Conservation (phyloP, 371 early-diverging fungal species). For the Nosema muscidifuracis region DNA sequence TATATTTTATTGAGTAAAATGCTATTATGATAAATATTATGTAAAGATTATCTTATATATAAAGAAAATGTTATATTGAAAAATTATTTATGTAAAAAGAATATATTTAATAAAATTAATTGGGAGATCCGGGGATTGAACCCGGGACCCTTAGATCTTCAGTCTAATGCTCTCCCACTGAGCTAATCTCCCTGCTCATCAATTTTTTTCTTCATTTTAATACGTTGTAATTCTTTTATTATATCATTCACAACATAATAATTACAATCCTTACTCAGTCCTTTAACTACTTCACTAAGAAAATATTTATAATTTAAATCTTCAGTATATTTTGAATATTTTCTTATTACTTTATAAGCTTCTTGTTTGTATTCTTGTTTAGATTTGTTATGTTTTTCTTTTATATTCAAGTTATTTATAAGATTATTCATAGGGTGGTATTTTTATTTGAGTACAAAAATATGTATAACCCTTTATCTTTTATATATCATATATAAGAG, state of each 20-base stretch:
- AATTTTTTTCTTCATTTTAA: background rate
- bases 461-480: no score
- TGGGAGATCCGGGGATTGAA: slow-evolving; percentile 59
- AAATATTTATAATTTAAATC: slow-evolving; percentile 4
- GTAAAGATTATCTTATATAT: no score
- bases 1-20: no score
- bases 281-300: background rate
- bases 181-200: slow-evolving; percentile 49
- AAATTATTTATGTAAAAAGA: no score
- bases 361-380: slow-evolving; percentile 14
- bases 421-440: no score
- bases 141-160: slow-evolving; percentile 61
- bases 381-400: background rate
- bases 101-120: no score
- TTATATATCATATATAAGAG: no score
- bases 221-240: background rate
- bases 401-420: background rate
- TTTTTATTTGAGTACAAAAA: no score
- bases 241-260: background rate
- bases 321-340: slow-evolving; percentile 4
- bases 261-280: background rate
- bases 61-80: no score
- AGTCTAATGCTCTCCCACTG: slow-evolving; percentile 62
- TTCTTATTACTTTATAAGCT: background rate
- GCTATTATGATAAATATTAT: no score